Percentiles rank a stretch among this genome's conserved stretches.
phyloP scores from a whole-genome alignment of 192 early-diverging fungal genomes.

The Radiomyces spectabilis region DNA sequence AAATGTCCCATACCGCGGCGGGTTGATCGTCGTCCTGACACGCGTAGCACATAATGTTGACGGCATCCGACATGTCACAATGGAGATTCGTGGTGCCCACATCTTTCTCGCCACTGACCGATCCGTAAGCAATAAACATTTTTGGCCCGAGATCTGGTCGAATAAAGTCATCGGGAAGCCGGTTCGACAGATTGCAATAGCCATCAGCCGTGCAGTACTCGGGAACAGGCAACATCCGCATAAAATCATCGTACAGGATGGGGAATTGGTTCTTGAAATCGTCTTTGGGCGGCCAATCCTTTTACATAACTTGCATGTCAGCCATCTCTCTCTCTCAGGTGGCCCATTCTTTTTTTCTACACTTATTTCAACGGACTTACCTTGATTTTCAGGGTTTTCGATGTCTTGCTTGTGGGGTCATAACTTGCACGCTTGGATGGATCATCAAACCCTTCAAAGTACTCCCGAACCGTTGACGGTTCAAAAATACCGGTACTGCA shows the following conservation, averaged over 20 bases:
- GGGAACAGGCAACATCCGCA: slow-evolving; percentile 45
- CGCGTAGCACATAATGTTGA: slow-evolving; percentile 66
- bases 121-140: slow-evolving; percentile 64
- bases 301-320: neutral
- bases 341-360: neutral
- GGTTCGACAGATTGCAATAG: slow-evolving; percentile 47
- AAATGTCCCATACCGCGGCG: slow-evolving; percentile 63
- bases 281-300: slow-evolving; percentile 57
- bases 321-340: neutral
- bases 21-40: slow-evolving; percentile 7
- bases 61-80: slow-evolving; percentile 73
- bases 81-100: slow-evolving; percentile 69
- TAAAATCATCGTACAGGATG: slow-evolving; percentile 43
- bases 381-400: neutral
- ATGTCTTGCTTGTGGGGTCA: too few species aligned
- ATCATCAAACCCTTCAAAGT: too few species aligned
- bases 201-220: slow-evolving; percentile 50
- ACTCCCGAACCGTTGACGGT: too few species aligned
- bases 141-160: slow-evolving; percentile 71
- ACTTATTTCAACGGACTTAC: neutral
- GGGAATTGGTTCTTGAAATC: slow-evolving; percentile 50
- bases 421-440: too few species aligned
- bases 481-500: too few species aligned
- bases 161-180: slow-evolving; percentile 42
- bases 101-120: slow-evolving; percentile 29